Conservation (phyloP, 1,284 basidiomycete species). For the Apiotrichum gracile region DNA sequence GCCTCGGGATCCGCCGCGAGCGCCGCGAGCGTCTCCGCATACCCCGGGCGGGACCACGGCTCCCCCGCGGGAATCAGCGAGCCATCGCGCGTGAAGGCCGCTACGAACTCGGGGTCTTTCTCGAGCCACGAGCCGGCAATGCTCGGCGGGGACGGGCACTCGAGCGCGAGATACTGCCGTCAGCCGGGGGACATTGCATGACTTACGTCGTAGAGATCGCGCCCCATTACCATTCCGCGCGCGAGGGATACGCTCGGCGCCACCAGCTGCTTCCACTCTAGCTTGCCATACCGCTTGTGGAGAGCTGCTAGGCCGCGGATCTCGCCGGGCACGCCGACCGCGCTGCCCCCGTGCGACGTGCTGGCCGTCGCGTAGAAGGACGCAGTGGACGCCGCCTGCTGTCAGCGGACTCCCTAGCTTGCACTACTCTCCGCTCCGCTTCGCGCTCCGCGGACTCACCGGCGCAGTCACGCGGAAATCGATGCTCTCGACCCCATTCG, state of each 20-base stretch:
- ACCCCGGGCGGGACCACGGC: constrained; percentile 27
- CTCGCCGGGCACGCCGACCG: constrained; percentile 35
- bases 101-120: constrained; percentile 11
- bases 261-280: constrained; percentile 26
- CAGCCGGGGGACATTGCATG: background rate
- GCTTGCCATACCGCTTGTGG: constrained; percentile 23
- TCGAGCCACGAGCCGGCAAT: constrained; percentile 9
- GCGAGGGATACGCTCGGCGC: constrained; percentile 21
- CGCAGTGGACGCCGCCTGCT: background rate
- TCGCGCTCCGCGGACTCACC: constrained; percentile 13
- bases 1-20: constrained; percentile 28
- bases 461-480: constrained; percentile 32
- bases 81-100: constrained; percentile 19
- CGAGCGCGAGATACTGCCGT: constrained; percentile 7
- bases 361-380: constrained; percentile 16
- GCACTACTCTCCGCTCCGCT: no score
- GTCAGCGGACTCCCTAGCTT: no score
- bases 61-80: constrained; percentile 21
- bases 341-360: constrained; percentile 22
- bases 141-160: constrained; percentile 5
- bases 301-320: constrained; percentile 26
- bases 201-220: constrained; percentile 29
- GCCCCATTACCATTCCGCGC: constrained; percentile 59
- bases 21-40: constrained; percentile 27
- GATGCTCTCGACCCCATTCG: constrained; percentile 18